These are phyloP conservation scores for Cerioporus squamosus DNA, from an alignment of 1,284 basidiomycete genomes.

Conservation along the genomic window DNA sequence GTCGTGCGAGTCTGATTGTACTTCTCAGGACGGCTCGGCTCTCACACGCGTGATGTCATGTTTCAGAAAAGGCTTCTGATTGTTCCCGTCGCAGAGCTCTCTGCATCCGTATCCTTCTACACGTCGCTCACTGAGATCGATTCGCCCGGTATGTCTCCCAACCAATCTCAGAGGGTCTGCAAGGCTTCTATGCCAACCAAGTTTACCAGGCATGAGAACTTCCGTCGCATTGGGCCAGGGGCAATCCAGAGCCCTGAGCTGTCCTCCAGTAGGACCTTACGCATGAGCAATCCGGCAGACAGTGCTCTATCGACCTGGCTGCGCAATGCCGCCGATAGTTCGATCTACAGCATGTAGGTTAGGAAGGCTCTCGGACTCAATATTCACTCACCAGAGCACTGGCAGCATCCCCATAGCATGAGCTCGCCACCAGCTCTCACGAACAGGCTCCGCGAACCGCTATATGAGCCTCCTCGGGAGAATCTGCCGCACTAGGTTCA, in stretches of 20 bases:
- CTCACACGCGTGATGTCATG: not conserved
- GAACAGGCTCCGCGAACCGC: not conserved
- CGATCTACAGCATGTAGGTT: not conserved
- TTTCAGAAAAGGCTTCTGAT: no score
- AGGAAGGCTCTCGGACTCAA: not conserved
- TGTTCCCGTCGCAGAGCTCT: not conserved
- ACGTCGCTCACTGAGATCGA: not conserved
- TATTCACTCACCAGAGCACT: no score
- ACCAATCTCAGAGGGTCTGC: not conserved
- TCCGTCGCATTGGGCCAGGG: not conserved
- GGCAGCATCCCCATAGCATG: not conserved
- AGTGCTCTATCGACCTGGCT: not conserved
- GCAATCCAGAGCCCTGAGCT: not conserved
- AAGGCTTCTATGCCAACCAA: no score
- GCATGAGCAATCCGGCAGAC: not conserved
- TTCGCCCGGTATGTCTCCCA: not conserved
- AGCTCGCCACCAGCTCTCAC: not conserved
- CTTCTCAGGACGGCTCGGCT: not conserved
- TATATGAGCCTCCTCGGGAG: slow-evolving; percentile 7
- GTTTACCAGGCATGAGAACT: not conserved
- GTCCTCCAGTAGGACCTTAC: not conserved
- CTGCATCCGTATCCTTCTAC: not conserved
- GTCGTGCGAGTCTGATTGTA: not conserved
- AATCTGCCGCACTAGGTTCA: slow-evolving; percentile 12
- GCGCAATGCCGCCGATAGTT: not conserved